A percentile compares a stretch with the other conserved stretches of the same genome.
Conservation (phyloP, 805 yeast genomes). For the Wickerhamiella alocasiicola region DNA sequence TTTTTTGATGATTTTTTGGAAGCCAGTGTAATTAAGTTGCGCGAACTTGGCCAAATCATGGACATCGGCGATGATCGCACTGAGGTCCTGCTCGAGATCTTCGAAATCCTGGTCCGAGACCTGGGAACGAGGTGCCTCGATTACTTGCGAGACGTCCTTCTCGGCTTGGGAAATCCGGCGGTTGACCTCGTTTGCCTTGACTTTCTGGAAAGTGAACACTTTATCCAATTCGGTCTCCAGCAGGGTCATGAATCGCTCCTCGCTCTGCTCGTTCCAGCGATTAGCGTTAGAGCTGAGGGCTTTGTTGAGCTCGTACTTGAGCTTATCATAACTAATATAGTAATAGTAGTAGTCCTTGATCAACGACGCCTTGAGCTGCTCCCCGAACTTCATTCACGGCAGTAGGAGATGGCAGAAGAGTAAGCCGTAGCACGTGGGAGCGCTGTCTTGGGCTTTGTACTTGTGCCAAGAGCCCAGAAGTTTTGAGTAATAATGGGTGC, state of each 20-base stretch:
- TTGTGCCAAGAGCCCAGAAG: too few species aligned
- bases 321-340: slow-evolving; percentile 82
- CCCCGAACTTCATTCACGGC: slow-evolving; percentile 79
- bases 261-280: slow-evolving; percentile 64
- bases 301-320: slow-evolving; percentile 67
- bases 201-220: slow-evolving; percentile 80
- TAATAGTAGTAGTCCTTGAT: slow-evolving; percentile 85
- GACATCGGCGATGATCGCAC: slow-evolving; percentile 90
- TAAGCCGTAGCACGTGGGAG: slow-evolving; percentile 9
- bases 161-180: slow-evolving; percentile 79
- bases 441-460: too few species aligned
- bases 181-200: slow-evolving; percentile 73
- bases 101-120: slow-evolving; percentile 56
- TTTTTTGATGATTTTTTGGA: slow-evolving; percentile 90
- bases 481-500: background rate
- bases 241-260: slow-evolving; percentile 63
- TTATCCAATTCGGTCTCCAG: slow-evolving; percentile 82
- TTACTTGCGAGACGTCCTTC: slow-evolving; percentile 50
- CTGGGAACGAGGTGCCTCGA: slow-evolving; percentile 31
- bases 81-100: slow-evolving; percentile 59
- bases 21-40: slow-evolving; percentile 89
- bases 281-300: slow-evolving; percentile 42
- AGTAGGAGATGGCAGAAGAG: background rate
- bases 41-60: slow-evolving; percentile 93
- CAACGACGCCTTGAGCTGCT: slow-evolving; percentile 75